Evolutionary conservation across 2,329 filamentous ascomycete species (phyloP).

Genomic region (Calonectria leucothoes): DNA sequence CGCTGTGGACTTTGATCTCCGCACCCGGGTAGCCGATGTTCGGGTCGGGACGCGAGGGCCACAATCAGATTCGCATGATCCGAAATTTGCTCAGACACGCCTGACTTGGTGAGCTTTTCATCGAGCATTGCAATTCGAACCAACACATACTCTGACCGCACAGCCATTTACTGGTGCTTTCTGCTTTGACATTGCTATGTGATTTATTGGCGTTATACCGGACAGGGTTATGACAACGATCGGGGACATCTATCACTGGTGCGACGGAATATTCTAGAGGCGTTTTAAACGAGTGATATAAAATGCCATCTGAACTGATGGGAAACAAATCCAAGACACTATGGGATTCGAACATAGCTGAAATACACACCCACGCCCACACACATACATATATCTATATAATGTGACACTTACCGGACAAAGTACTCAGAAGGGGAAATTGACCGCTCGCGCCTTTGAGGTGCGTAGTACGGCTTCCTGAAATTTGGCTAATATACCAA

Average conservation of each 20-base stretch:
- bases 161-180: not conserved
- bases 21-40: constrained; percentile 60
- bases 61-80: constrained; percentile 58
- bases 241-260: not conserved
- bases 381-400: not conserved
- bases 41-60: constrained; percentile 66
- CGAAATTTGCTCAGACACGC: constrained; percentile 57
- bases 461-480: not conserved
- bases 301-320: not conserved
- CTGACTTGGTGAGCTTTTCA: constrained; percentile 58
- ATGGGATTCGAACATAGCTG: not conserved
- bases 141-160: not conserved
- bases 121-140: not conserved
- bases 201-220: not conserved
- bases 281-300: not conserved
- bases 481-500: not conserved
- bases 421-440: not conserved
- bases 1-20: constrained; percentile 67
- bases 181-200: not conserved
- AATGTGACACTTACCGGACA: not conserved
- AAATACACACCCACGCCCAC: not conserved
- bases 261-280: not conserved
- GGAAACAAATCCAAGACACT: not conserved
- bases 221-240: not conserved
- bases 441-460: not conserved